These are phyloP conservation scores for Sporisorium scitamineum DNA, from an alignment of 1,284 basidiomycete species.

Conservation along the genomic window DNA sequence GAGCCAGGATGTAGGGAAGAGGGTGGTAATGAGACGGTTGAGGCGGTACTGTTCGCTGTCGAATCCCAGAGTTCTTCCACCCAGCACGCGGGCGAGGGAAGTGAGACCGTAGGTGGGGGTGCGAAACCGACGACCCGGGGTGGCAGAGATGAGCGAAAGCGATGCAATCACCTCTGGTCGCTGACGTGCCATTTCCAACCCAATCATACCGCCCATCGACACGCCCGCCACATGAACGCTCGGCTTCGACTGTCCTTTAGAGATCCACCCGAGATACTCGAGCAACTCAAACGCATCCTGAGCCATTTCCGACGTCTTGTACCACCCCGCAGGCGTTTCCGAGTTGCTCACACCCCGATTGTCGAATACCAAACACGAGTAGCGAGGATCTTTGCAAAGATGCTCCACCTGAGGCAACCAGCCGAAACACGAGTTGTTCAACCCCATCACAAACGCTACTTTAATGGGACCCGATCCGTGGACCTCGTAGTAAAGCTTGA, in stretches of 20 bases:
- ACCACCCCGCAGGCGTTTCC: slow-evolving; percentile 73
- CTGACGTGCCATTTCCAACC: slow-evolving; percentile 69
- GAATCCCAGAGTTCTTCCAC: slow-evolving; percentile 72
- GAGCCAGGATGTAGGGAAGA: slow-evolving; percentile 76
- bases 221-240: slow-evolving; percentile 81
- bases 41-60: slow-evolving; percentile 74
- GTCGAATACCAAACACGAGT: slow-evolving; percentile 82
- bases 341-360: slow-evolving; percentile 88
- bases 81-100: slow-evolving; percentile 68
- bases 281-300: slow-evolving; percentile 79
- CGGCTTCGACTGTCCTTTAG: slow-evolving; percentile 63
- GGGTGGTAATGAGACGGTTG: slow-evolving; percentile 75
- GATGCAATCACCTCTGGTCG: slow-evolving; percentile 41
- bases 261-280: slow-evolving; percentile 78
- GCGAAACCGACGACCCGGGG: slow-evolving; percentile 47
- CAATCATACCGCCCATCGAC: slow-evolving; percentile 88
- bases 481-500: slow-evolving; percentile 68
- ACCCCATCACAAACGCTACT: slow-evolving; percentile 68
- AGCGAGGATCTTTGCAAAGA: slow-evolving; percentile 61
- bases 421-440: slow-evolving; percentile 68
- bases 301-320: slow-evolving; percentile 79
- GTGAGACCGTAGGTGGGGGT: slow-evolving; percentile 61
- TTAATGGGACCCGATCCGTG: slow-evolving; percentile 62
- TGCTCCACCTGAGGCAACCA: slow-evolving; percentile 70
- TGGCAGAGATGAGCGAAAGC: slow-evolving; percentile 61